Base-by-base conservation (phyloP, 805 yeast genomes). In the Danielia oregonensis region DNA sequence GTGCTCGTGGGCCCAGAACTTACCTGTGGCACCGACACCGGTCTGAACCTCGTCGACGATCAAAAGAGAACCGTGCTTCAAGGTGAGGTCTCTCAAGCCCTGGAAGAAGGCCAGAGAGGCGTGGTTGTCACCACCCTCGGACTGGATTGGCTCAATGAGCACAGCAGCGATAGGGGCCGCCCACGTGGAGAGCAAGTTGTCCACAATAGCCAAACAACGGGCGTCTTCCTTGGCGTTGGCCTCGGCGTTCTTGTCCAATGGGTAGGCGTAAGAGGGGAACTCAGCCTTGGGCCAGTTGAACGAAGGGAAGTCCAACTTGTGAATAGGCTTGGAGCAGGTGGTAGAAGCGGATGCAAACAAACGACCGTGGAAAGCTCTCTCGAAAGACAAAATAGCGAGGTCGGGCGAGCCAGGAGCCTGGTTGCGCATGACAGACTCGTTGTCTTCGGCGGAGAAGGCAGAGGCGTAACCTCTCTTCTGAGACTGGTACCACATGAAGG, bases 201-300 rank as follows among this genome's bases (percentile, higher is more conserved):
- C 96, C 40, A 88, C 87, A 46, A 77, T 78, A 30, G 67, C 74
- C 45, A 89, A 72, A 60, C 96, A 86, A 55, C 93, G 74, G 42
- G 71, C 78, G 64, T 89, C 97, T 66, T 88, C 96, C 32, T 69
- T 60, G 31, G 68, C 65, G 74, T 89, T 89, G 47, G 65, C 78
- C 30, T 69, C 78, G 26, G 55, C 77, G 57, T 78, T 55, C 33
- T 76, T 72, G 36, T 78, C 89, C 54, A 88, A 73, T 39, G 97
- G 97, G 62, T 87, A 89, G 61, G 80, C 68, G 63, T 86, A 80
- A 33, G 74, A 51, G 45, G 97, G 97, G 70, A 81, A 89, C 44
- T 86, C 87, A 37, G 96, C 96, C 61, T 85, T 88, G 56, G 97
- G 97, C 97, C 97, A 89, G 55, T 86, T 78, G 70, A 89, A 89